phyloP scores from a whole-genome alignment of 73 alveolate genomes.

The Paraurostyla sp. region DNA sequence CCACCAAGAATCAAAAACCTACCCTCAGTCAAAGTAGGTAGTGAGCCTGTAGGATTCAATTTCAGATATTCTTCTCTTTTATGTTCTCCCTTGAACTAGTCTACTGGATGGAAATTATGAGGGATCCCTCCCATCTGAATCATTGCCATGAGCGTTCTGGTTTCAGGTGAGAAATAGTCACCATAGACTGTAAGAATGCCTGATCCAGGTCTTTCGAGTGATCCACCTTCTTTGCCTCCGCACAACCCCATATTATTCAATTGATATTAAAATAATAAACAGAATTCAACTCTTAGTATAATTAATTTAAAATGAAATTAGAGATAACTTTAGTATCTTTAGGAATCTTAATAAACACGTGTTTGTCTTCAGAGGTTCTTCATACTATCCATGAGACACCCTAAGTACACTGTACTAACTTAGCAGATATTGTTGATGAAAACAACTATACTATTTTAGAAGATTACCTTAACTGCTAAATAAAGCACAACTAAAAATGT shows the following conservation, averaged over 20 bases:
- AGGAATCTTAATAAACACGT: not conserved
- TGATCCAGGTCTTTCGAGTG: constrained; percentile 10
- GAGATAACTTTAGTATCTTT: not conserved
- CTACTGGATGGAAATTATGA: not conserved
- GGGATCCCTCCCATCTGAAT: constrained; percentile 8
- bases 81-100: constrained; percentile 38
- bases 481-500: not conserved
- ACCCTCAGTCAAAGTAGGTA: constrained; percentile 48
- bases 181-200: constrained; percentile 39
- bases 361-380: not conserved
- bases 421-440: not conserved
- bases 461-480: not conserved
- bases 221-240: not conserved
- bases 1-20: constrained; percentile 39
- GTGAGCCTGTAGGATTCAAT: constrained; percentile 31
- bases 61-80: constrained; percentile 8
- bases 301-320: not conserved
- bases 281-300: not conserved
- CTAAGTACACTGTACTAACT: not conserved
- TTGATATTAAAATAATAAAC: not conserved
- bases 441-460: not conserved
- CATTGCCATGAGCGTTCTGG: constrained; percentile 34
- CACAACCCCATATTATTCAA: constrained; percentile 44
- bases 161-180: constrained; percentile 49
- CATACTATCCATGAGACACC: constrained; percentile 13